Evolutionary conservation across 2,329 filamentous ascomycete species (phyloP).

Genomic region (Periconia digitata): DNA sequence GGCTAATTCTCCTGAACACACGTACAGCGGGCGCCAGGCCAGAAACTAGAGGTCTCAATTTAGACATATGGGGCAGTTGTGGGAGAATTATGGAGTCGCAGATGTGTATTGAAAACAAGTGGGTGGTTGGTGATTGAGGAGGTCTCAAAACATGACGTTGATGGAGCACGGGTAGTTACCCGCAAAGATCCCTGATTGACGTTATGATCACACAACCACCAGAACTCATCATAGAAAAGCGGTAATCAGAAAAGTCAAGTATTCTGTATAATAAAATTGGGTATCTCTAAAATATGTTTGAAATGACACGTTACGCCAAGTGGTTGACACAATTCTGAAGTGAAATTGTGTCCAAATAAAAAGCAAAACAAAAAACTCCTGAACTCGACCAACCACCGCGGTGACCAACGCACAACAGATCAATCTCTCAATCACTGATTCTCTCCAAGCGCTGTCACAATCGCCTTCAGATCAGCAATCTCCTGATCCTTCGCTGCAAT

Average conservation of each 20-base stretch:
- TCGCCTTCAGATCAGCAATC: background rate
- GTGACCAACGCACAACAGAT: too few relatives aligned
- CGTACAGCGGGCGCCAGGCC: background rate
- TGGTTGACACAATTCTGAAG: too few relatives aligned
- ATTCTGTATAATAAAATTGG: too few relatives aligned
- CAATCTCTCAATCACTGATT: too few relatives aligned
- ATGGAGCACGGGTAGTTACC: background rate
- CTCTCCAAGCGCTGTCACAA: background rate
- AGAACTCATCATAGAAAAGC: background rate
- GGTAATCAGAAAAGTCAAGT: too few relatives aligned
- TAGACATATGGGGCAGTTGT: background rate
- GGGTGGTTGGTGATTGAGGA: background rate
- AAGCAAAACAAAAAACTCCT: too few relatives aligned
- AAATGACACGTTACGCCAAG: too few relatives aligned
- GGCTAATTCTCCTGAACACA: background rate
- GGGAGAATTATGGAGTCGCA: background rate
- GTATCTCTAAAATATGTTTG: too few relatives aligned
- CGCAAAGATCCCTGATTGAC: background rate
- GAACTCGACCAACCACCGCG: too few relatives aligned
- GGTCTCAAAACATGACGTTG: background rate
- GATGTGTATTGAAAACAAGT: background rate
- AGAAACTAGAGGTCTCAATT: background rate
- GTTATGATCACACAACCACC: background rate
- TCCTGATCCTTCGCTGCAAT: background rate
- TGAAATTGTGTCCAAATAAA: too few relatives aligned